phyloP scores from a whole-genome alignment of 352 stramenopile genomes.

The Pilasporangium apinafurcum region DNA sequence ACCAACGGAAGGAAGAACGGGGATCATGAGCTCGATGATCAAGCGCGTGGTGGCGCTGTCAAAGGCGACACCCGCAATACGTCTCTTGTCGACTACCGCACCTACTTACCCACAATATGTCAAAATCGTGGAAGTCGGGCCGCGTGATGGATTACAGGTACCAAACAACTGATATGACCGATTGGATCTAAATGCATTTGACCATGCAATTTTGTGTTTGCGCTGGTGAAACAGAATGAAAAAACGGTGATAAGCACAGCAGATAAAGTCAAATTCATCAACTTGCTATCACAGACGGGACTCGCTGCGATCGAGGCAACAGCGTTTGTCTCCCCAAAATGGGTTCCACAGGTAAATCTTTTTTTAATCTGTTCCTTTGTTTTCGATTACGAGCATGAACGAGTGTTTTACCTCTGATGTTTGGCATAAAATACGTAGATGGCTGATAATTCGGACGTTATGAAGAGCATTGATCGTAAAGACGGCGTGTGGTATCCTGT shows the following conservation, averaged over 20 bases:
- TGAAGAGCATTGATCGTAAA: slow-evolving; percentile 77
- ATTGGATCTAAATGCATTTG: not conserved
- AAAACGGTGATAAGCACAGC: slow-evolving; percentile 77
- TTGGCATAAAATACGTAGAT: slow-evolving; percentile 63
- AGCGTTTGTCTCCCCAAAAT: slow-evolving; percentile 96
- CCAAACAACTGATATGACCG: too few relatives aligned
- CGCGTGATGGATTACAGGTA: slow-evolving; percentile 92
- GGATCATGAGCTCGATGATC: too few relatives aligned
- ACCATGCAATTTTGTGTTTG: not conserved
- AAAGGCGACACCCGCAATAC: too few relatives aligned
- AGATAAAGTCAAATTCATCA: slow-evolving; percentile 91
- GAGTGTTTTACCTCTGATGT: slow-evolving; percentile 1
- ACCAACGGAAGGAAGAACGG: too few relatives aligned
- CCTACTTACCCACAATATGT: slow-evolving; percentile 66
- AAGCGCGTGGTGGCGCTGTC: too few relatives aligned
- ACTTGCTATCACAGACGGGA: slow-evolving; percentile 87
- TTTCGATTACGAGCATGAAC: not conserved
- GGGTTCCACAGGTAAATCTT: slow-evolving; percentile 86
- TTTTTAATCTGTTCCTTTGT: not conserved
- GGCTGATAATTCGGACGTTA: slow-evolving; percentile 88
- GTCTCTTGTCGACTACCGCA: too few relatives aligned
- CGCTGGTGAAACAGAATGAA: slow-evolving; percentile 87
- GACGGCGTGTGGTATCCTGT: slow-evolving; percentile 84
- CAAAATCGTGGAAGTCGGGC: slow-evolving; percentile 93
- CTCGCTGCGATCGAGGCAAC: slow-evolving; percentile 90